Conservation (phyloP, 768 basidiomycete species). For the Podaxis sp. region DNA sequence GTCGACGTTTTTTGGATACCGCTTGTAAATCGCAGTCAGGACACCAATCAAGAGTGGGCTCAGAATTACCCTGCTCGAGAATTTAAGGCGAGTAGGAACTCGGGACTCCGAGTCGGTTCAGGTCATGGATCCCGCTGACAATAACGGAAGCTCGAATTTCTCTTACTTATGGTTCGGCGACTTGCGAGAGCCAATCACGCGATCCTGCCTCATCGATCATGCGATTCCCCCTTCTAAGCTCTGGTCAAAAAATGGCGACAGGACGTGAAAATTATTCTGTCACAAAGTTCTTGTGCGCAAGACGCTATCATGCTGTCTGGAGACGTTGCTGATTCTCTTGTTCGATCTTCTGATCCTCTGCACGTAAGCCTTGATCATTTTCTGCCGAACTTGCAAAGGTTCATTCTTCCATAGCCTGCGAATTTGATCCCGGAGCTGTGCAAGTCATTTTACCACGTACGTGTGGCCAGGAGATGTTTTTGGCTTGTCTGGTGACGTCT, state of each 20-base stretch:
- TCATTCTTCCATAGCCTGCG: slow-evolving; percentile 57
- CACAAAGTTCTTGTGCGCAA: background rate
- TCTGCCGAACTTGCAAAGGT: background rate
- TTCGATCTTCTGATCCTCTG: slow-evolving; percentile 55
- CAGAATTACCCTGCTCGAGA: too few species aligned
- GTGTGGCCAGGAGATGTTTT: slow-evolving; percentile 2
- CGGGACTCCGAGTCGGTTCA: too few species aligned
- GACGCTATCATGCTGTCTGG: slow-evolving; percentile 18
- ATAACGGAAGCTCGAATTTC: background rate
- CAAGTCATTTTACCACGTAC: slow-evolving; percentile 66
- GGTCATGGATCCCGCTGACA: too few species aligned
- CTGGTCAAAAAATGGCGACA: background rate
- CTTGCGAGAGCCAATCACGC: background rate
- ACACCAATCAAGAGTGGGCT: too few species aligned
- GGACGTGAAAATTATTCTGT: background rate
- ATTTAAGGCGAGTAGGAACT: too few species aligned
- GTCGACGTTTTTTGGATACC: too few species aligned
- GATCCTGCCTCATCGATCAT: slow-evolving; percentile 7
- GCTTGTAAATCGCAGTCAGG: too few species aligned
- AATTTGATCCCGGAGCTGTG: slow-evolving; percentile 88
- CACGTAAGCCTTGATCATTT: slow-evolving; percentile 40
- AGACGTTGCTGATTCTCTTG: slow-evolving; percentile 40
- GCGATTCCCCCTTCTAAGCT: background rate
- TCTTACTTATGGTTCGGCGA: background rate
- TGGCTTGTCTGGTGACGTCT: slow-evolving; percentile 3